Evolutionary conservation across 2,329 filamentous ascomycete genomes (phyloP).

Genomic region (Alternaria sp.): DNA sequence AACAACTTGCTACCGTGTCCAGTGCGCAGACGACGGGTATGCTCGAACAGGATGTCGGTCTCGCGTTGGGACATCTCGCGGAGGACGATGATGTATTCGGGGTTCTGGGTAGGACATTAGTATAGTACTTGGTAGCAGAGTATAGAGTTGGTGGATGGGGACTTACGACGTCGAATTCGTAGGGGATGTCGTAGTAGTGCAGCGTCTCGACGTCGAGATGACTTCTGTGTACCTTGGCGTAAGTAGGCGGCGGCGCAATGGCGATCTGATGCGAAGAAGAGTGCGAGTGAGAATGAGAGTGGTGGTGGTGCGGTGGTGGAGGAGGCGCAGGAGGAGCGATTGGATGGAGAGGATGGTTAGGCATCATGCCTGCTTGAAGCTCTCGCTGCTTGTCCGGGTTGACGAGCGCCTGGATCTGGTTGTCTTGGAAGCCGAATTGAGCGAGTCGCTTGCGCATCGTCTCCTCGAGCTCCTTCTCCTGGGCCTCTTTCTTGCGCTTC

Average conservation of each 20-base stretch:
- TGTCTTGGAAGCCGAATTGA: conserved; percentile 54
- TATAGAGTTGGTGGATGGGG: neutral
- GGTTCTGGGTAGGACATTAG: conserved; percentile 37
- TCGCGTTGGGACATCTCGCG: conserved; percentile 57
- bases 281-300: neutral
- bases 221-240: conserved; percentile 55
- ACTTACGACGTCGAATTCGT: conserved; percentile 56
- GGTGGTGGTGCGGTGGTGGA: conserved; percentile 3
- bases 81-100: conserved; percentile 58
- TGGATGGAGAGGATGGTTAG: conserved; percentile 38
- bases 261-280: conserved; percentile 15
- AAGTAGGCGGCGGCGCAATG: conserved; percentile 47
- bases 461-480: conserved; percentile 52
- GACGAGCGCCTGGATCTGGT: conserved; percentile 57
- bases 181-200: conserved; percentile 56
- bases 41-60: conserved; percentile 59
- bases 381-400: conserved; percentile 54
- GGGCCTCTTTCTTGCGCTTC: conserved; percentile 48
- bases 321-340: neutral
- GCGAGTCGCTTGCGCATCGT: conserved; percentile 54
- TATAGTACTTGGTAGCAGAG: neutral
- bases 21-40: conserved; percentile 54
- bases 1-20: conserved; percentile 43
- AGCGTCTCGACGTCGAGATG: conserved; percentile 56
- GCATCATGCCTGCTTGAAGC: conserved; percentile 43